Evolutionary conservation across 257 asterid species (phyloP).

Genomic region (Marsdenia floribunda): DNA sequence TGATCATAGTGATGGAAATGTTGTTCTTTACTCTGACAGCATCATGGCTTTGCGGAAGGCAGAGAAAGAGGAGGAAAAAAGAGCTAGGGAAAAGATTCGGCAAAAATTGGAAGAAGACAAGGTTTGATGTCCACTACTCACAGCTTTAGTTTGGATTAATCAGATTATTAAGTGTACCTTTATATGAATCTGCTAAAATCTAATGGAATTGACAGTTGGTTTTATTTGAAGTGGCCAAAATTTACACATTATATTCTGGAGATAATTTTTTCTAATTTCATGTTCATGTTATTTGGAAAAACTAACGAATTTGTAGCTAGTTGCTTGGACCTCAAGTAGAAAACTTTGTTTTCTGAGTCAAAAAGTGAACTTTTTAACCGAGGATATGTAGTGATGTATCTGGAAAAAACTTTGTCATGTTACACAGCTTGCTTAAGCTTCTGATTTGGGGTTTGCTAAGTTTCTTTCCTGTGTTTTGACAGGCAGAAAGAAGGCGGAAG

Average conservation of each 20-base stretch:
- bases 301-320: no score
- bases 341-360: not conserved
- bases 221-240: not conserved
- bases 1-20: constrained; percentile 19
- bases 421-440: not conserved
- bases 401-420: not conserved
- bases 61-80: constrained; percentile 88
- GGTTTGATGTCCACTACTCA: constrained; percentile 39
- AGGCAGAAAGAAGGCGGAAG: constrained; percentile 98
- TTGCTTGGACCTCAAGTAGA: not conserved
- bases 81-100: constrained; percentile 91
- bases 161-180: not conserved
- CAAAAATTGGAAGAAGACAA: constrained; percentile 96
- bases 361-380: not conserved
- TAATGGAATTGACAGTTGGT: not conserved
- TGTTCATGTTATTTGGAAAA: not conserved
- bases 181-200: not conserved
- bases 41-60: constrained; percentile 87
- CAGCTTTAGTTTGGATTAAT: not conserved
- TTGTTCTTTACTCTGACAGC: constrained; percentile 36
- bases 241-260: not conserved
- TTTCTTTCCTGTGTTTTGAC: constrained; percentile 22
- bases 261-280: not conserved
- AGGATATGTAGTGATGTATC: not conserved
- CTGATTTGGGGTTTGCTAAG: not conserved